These are phyloP conservation scores for Piper longum DNA, from an alignment of 164 flowering plant genomes.

Conservation along the genomic window DNA sequence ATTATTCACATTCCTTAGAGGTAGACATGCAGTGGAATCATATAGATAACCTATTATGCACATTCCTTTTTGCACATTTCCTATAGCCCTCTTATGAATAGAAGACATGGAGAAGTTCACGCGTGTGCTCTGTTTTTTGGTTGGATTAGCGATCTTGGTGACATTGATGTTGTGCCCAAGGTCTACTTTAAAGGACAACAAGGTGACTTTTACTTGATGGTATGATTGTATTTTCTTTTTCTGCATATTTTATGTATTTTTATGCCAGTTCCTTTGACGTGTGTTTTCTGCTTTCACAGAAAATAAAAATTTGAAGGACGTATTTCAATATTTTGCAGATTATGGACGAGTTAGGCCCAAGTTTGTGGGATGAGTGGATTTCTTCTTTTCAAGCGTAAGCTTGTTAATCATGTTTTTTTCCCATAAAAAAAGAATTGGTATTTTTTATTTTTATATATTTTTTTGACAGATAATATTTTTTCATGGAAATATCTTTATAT, in stretches of 20 bases:
- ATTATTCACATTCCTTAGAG: too few species aligned
- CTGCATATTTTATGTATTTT: background rate
- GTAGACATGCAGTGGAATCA: too few species aligned
- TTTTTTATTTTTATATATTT: background rate
- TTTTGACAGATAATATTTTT: background rate
- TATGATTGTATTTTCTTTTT: conserved; percentile 13
- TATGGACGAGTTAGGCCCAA: conserved; percentile 93
- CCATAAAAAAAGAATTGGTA: background rate
- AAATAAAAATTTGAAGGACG: background rate
- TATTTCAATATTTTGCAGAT: conserved; percentile 30
- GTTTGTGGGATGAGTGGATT: conserved; percentile 95
- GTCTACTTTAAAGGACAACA: conserved; percentile 83
- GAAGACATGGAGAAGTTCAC: background rate
- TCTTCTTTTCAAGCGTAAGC: conserved; percentile 79
- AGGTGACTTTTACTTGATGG: conserved; percentile 90
- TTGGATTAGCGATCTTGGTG: conserved; percentile 51
- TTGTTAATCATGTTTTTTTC: background rate
- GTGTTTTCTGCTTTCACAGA: background rate
- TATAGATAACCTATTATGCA: too few species aligned
- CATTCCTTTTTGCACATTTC: too few species aligned
- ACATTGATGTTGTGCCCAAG: conserved; percentile 79
- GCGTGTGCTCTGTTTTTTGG: background rate
- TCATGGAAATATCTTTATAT: background rate
- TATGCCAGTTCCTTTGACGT: background rate
- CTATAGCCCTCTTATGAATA: too few species aligned